Conservation (phyloP, 805 yeast genomes). For the Metschnikowia picachoensis region DNA sequence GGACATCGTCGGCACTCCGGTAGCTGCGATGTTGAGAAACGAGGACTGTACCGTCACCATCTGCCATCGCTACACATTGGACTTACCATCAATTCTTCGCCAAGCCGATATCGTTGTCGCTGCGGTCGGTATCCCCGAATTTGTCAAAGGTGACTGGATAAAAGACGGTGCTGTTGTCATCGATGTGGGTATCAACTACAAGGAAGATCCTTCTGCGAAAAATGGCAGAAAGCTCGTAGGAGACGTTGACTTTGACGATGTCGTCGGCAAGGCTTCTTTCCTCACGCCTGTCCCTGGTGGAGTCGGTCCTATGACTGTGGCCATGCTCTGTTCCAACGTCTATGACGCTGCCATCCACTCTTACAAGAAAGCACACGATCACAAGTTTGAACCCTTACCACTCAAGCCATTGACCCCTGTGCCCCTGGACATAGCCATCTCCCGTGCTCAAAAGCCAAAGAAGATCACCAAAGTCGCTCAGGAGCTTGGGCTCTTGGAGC, state of each 20-base stretch:
- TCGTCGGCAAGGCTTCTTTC: slow-evolving; percentile 56
- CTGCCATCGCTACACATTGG: slow-evolving; percentile 69
- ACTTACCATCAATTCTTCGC: slow-evolving; percentile 52
- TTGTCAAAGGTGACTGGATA: slow-evolving; percentile 82
- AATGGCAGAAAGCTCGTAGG: slow-evolving; percentile 88
- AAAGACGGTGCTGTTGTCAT: slow-evolving; percentile 81
- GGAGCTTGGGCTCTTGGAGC: slow-evolving; percentile 74
- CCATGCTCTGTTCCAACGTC: slow-evolving; percentile 87
- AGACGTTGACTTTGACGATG: slow-evolving; percentile 81
- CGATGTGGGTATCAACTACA: slow-evolving; percentile 93
- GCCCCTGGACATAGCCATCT: slow-evolving; percentile 87
- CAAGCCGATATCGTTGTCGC: slow-evolving; percentile 86
- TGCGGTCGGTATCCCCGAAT: slow-evolving; percentile 85
- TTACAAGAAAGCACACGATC: slow-evolving; percentile 44
- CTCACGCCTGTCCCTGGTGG: slow-evolving; percentile 99
- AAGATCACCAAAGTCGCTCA: slow-evolving; percentile 67
- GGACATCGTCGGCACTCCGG: slow-evolving; percentile 95
- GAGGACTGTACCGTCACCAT: slow-evolving; percentile 86
- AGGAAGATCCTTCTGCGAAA: slow-evolving; percentile 68
- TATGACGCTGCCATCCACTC: slow-evolving; percentile 70
- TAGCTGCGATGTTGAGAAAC: slow-evolving; percentile 74
- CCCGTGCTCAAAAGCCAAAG: slow-evolving; percentile 86
- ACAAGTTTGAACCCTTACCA: slow-evolving; percentile 53
- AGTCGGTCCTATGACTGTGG: slow-evolving; percentile 99
- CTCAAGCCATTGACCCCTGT: slow-evolving; percentile 56